phyloP scores from a whole-genome alignment of 2,329 filamentous ascomycete genomes.

The Fusarium foetens region DNA sequence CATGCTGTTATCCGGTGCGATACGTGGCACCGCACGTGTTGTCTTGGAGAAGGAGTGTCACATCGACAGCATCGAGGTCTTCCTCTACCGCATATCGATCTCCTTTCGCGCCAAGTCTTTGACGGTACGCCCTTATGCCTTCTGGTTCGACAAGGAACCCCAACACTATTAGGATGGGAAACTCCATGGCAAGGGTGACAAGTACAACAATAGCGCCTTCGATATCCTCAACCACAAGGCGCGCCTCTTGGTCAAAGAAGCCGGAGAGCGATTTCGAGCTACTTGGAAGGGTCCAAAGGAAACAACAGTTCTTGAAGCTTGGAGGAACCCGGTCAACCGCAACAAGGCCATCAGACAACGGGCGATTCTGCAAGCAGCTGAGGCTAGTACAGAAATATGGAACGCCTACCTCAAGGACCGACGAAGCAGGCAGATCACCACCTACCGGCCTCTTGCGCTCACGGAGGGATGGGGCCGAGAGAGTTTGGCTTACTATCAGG shows the following conservation, averaged over 20 bases:
- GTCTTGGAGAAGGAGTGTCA: conserved; percentile 14
- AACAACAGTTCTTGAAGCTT: neutral
- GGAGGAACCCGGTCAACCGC: neutral
- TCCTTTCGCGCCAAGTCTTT: neutral
- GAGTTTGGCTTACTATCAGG: neutral
- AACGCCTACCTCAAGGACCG: neutral
- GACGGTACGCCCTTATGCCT: neutral
- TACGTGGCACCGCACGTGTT: neutral
- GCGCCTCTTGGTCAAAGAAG: fast-evolving
- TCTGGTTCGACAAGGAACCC: neutral
- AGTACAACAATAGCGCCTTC: neutral
- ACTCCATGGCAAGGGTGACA: neutral
- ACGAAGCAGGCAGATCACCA: no score
- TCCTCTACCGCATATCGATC: neutral
- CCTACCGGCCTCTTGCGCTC: neutral
- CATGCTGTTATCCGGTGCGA: neutral
- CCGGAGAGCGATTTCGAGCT: neutral
- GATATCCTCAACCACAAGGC: neutral
- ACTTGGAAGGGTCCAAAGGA: neutral
- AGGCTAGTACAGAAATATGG: neutral
- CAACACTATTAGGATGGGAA: neutral
- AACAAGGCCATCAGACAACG: neutral
- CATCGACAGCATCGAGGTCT: neutral
- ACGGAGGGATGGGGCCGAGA: neutral
- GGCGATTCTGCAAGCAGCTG: neutral